phyloP scores from a whole-genome alignment of 805 yeast species.

The Nematodospora valgi region DNA sequence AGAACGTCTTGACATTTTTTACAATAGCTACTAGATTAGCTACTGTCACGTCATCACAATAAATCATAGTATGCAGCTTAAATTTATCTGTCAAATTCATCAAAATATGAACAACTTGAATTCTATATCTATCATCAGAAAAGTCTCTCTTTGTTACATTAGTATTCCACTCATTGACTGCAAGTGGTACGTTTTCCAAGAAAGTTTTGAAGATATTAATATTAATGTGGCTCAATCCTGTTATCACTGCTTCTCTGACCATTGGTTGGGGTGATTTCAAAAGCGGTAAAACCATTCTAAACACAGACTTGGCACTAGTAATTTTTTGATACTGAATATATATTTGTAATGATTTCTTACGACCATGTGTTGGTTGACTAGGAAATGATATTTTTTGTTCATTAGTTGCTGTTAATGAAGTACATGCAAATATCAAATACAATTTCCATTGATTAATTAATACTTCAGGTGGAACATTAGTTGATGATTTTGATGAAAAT shows the following conservation, averaged over 20 bases:
- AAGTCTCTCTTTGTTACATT: conserved; percentile 26
- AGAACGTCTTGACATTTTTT: conserved; percentile 57
- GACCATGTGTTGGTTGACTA: conserved; percentile 53
- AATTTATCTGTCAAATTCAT: conserved; percentile 65
- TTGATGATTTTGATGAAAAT: conserved; percentile 21
- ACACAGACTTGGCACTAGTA: conserved; percentile 87
- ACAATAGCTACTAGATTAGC: conserved; percentile 59
- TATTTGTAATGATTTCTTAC: conserved; percentile 76
- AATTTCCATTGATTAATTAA: conserved; percentile 85
- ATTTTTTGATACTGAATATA: conserved; percentile 88
- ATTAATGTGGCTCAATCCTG: conserved; percentile 86
- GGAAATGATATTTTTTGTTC: conserved; percentile 71
- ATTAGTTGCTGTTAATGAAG: conserved; percentile 83
- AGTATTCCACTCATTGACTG: conserved; percentile 47
- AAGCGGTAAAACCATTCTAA: conserved; percentile 82
- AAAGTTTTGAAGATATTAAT: conserved; percentile 83
- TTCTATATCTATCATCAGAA: conserved; percentile 49
- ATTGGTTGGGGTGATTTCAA: conserved; percentile 64
- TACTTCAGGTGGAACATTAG: conserved; percentile 56
- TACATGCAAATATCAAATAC: conserved; percentile 85
- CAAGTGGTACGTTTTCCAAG: conserved; percentile 67
- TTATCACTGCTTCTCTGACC: conserved; percentile 81
- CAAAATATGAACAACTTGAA: conserved; percentile 77
- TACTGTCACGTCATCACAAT: conserved; percentile 66
- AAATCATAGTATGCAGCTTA: conserved; percentile 32